Conservation (phyloP, 192 early-diverging fungal genomes). For the Geranomyces michiganensis region DNA sequence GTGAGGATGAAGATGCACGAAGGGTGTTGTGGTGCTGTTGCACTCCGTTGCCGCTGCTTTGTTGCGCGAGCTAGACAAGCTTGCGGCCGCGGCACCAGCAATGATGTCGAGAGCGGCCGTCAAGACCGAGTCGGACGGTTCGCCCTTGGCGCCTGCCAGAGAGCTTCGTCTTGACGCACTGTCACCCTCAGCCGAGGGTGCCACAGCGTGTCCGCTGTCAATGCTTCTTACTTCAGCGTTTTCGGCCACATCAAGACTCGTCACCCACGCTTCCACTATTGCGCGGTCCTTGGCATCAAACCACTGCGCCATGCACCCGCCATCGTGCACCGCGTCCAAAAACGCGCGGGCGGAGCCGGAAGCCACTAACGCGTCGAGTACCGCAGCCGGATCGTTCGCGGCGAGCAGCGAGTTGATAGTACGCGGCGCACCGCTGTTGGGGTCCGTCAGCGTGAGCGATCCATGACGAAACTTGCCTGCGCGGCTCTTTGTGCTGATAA, state of each 20-base stretch:
- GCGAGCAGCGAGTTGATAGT: constrained; percentile 12
- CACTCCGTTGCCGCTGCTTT: too few species aligned
- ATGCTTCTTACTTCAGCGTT: neutral
- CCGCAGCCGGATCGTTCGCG: neutral
- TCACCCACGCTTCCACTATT: constrained; percentile 19
- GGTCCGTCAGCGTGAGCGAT: neutral
- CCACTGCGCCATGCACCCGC: constrained; percentile 25
- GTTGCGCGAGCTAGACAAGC: neutral
- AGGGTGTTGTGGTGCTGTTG: too few species aligned
- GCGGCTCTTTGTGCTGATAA: constrained; percentile 11
- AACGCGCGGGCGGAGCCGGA: neutral
- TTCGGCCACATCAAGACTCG: constrained; percentile 10
- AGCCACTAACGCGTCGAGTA: constrained; percentile 8
- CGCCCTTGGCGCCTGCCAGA: neutral
- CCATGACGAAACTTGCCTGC: constrained; percentile 1
- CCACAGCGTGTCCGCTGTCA: neutral
- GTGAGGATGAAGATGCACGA: too few species aligned
- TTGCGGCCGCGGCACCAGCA: neutral
- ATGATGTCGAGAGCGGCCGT: neutral
- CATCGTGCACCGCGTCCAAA: neutral
- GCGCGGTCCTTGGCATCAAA: constrained; percentile 16
- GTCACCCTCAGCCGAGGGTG: neutral
- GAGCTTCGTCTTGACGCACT: neutral
- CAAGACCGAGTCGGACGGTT: neutral
- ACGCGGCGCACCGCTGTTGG: neutral